Conservation (phyloP, 83 land plant species). For the Picea engelmannii region DNA sequence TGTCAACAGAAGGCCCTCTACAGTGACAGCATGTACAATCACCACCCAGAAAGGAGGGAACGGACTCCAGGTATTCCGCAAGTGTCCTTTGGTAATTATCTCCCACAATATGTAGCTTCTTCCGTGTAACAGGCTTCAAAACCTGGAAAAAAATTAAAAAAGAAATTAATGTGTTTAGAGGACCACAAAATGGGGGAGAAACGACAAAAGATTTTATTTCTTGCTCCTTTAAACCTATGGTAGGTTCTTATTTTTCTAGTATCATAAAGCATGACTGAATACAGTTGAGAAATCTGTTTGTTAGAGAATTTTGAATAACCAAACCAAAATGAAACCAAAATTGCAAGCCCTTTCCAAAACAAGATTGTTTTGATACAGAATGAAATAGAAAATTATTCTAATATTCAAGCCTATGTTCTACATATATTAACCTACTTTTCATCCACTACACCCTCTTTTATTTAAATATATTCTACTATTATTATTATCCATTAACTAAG, state of each 20-base stretch:
- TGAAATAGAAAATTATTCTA: too few species aligned
- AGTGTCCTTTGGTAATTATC: slow-evolving; percentile 42
- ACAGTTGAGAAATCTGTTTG: too few species aligned
- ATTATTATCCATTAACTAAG: too few species aligned
- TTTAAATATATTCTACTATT: too few species aligned
- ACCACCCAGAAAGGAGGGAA: slow-evolving; percentile 74
- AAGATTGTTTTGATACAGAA: background rate
- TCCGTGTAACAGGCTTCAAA: slow-evolving; percentile 61
- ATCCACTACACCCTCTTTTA: too few species aligned
- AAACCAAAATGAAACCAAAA: background rate
- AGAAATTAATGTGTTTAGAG: background rate
- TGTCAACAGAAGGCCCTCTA: slow-evolving; percentile 6
- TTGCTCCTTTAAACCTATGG: background rate
- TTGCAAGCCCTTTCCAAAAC: background rate
- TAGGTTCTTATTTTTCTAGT: too few species aligned
- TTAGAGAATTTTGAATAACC: too few species aligned
- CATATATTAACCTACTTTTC: too few species aligned
- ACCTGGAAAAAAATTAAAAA: slow-evolving; percentile 37
- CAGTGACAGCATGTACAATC: slow-evolving; percentile 59
- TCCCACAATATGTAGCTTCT: slow-evolving; percentile 64
- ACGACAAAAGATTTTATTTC: background rate
- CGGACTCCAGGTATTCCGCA: slow-evolving; percentile 26
- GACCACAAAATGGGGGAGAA: background rate
- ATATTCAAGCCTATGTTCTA: too few species aligned
- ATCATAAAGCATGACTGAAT: too few species aligned